Conservation (phyloP, 78 protist species). For the Tieghemostelium lacteum region DNA sequence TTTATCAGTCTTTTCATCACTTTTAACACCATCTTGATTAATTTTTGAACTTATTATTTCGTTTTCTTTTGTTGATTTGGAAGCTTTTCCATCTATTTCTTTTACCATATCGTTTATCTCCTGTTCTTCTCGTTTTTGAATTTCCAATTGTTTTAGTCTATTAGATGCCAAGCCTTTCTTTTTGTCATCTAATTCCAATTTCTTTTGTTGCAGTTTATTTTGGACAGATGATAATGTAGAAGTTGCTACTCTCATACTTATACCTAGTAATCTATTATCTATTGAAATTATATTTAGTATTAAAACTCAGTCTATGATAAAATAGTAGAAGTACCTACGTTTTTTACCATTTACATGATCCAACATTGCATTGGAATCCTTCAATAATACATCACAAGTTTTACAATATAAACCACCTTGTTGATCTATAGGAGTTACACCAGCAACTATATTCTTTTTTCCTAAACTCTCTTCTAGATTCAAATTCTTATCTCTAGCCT, state of each 20-base stretch:
- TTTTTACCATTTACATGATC: conserved; percentile 54
- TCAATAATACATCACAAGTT: conserved; percentile 13
- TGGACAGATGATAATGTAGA: conserved; percentile 41
- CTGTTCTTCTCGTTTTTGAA: neutral
- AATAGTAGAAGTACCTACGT: conserved; percentile 26
- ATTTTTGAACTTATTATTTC: neutral
- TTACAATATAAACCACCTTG: conserved; percentile 73
- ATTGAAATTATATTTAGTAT: neutral
- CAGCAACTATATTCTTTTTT: neutral
- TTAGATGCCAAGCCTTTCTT: neutral
- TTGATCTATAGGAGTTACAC: conserved; percentile 38
- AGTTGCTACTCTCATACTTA: conserved; percentile 37
- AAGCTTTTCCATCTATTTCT: neutral
- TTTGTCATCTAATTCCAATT: neutral
- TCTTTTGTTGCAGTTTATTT: conserved; percentile 17
- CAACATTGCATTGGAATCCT: conserved; percentile 31
- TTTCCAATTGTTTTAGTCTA: neutral
- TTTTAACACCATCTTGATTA: neutral
- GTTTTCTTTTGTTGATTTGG: neutral
- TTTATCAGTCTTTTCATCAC: neutral
- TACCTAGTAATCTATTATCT: conserved; percentile 58
- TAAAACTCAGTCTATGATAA: neutral
- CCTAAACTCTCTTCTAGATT: conserved; percentile 21
- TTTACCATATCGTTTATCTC: neutral
- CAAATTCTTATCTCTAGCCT: conserved; percentile 48